A percentile compares a stretch with the other conserved stretches of the same genome.
phyloP scores from a whole-genome alignment of 75 land plant species.

The Picea sitchensis region DNA sequence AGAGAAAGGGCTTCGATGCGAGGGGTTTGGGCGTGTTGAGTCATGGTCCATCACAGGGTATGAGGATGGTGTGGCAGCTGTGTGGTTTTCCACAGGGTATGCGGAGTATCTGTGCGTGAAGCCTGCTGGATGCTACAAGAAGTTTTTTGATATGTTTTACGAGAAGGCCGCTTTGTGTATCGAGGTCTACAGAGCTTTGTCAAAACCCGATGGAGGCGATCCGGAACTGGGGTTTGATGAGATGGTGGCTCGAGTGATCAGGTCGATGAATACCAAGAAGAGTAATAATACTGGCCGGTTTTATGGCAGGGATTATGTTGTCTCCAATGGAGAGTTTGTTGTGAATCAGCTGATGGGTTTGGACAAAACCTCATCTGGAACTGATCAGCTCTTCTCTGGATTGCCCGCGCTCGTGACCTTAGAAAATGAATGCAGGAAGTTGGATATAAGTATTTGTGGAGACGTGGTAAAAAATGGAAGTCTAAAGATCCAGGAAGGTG shows the following conservation, averaged over 20 bases:
- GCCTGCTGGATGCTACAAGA: slow-evolving; percentile 69
- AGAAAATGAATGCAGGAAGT: slow-evolving; percentile 42
- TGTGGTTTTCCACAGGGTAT: slow-evolving; percentile 63
- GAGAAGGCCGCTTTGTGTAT: slow-evolving; percentile 72
- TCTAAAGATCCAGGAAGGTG: slow-evolving; percentile 1
- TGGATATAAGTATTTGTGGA: background rate
- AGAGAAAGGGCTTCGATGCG: slow-evolving; percentile 65
- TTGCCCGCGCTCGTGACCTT: slow-evolving; percentile 64
- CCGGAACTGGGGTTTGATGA: slow-evolving; percentile 70
- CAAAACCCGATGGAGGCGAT: slow-evolving; percentile 68
- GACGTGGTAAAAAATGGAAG: background rate
- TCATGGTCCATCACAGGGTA: slow-evolving; percentile 82
- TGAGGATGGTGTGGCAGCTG: slow-evolving; percentile 66
- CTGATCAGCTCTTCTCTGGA: slow-evolving; percentile 55
- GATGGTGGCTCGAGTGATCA: slow-evolving; percentile 63
- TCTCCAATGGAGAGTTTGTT: slow-evolving; percentile 67
- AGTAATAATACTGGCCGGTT: slow-evolving; percentile 22
- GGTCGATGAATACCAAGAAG: slow-evolving; percentile 51
- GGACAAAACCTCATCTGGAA: slow-evolving; percentile 49
- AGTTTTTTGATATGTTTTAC: slow-evolving; percentile 48
- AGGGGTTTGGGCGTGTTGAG: slow-evolving; percentile 78
- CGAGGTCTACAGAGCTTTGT: slow-evolving; percentile 66
- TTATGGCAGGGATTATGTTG: slow-evolving; percentile 60
- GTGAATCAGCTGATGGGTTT: slow-evolving; percentile 67
- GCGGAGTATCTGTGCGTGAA: slow-evolving; percentile 79